Evolutionary conservation across 495 filamentous ascomycete genomes (phyloP), one percentile per base, ranked within the genome.

Genomic region (Pyrenula aspistea): DNA sequence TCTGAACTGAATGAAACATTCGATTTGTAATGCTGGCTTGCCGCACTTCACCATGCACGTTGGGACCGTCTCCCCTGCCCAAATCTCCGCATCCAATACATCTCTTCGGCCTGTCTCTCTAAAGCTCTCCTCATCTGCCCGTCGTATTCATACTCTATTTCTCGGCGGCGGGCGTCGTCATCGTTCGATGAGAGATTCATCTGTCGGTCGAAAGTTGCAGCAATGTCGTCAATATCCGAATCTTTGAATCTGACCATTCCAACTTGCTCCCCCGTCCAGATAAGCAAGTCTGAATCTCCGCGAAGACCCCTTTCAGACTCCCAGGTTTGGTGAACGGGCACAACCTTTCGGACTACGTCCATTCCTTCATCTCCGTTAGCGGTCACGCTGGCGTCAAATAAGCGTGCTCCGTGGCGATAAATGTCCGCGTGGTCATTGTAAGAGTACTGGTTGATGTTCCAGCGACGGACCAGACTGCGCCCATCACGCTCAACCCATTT

Each of bases 401-500:
- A 22, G 12, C 24, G 21, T 1, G 19, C 21, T 20, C 25, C 36
- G 11, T n/a, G n/a, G 24, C 23, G 54, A 24, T n/a, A 12, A 22
- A 22, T 15, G n/a, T 49, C 31, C 36, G 36, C 51, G 22, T 63
- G 63, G 11, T 63, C 62, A 12, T 65, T 59, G 31, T 15, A 42
- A 42, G 31, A 4, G 12, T 68, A 68, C 8, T 67, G 64, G 42
- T 79, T 90, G 66, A 87, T 76, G 61, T 86, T 89, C 70, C 83
- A 86, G 15, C 81, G 79, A 23, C 92, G 82, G 49, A 91, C 86
- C 61, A 88, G 82, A n/a, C 83, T 83, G 55, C 83, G 83, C 11
- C 89, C 90, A 62, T 96, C 88, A 22, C 91, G 78, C 69, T 97
- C 92, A 22, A 93, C 79, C 91, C 92, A 96, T 69, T 90, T 95